Conservation (phyloP, 176 grass and related monocot genomes). For the Luzula sylvatica region DNA sequence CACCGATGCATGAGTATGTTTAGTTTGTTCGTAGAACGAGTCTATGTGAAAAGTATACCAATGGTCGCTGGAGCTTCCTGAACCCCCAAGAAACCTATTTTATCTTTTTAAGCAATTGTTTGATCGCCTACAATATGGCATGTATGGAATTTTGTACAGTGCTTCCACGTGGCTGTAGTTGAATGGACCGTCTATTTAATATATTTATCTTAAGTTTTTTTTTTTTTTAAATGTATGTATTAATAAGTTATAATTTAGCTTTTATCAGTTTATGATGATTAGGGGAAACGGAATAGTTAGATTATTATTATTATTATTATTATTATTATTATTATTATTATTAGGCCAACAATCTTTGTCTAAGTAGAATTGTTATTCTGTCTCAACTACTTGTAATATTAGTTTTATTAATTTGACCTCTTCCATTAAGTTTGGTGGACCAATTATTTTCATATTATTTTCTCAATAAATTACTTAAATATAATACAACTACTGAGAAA, state of each 20-base stretch:
- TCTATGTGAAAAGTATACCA: neutral
- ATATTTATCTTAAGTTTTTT: no score
- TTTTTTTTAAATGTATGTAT: no score
- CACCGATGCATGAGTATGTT: neutral
- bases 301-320: no score
- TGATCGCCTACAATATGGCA: constrained; percentile 14
- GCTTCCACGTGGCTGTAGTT: no score
- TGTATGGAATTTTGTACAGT: neutral
- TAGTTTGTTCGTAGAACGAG: neutral
- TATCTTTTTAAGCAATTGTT: neutral
- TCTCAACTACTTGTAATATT: neutral
- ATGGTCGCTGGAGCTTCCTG: neutral
- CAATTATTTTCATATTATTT: neutral
- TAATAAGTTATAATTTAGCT: no score
- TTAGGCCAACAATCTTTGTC: no score
- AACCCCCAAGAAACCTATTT: constrained; percentile 1
- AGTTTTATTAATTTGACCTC: neutral
- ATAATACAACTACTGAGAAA: no score
- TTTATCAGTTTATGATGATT: no score
- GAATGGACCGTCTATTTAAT: no score
- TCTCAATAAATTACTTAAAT: no score
- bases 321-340: no score
- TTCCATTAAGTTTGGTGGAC: constrained; percentile 5
- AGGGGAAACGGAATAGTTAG: no score
- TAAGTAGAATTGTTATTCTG: neutral